These are phyloP conservation scores for Massarina eburnea DNA, from an alignment of 2,329 filamentous ascomycete genomes.

Conservation along the genomic window DNA sequence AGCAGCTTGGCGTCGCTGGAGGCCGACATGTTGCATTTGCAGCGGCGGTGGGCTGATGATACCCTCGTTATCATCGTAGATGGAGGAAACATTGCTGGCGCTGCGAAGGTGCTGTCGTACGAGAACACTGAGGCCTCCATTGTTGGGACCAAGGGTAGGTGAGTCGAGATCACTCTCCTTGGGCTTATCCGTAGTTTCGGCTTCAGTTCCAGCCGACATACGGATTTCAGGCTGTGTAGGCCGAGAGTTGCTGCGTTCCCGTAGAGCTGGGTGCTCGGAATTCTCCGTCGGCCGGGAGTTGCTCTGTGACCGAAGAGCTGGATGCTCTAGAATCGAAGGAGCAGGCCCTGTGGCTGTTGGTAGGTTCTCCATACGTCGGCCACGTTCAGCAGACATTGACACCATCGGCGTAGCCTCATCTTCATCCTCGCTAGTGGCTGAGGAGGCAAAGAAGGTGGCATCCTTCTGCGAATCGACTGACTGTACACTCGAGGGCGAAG, in stretches of 20 bases:
- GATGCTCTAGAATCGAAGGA: constrained; percentile 40
- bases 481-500: constrained; percentile 8
- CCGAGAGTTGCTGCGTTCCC: constrained; percentile 11
- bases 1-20: constrained; percentile 28
- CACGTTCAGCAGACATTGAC: constrained; percentile 21
- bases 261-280: constrained; percentile 13
- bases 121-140: constrained; percentile 72
- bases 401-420: constrained; percentile 17
- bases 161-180: constrained; percentile 61
- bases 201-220: constrained; percentile 13
- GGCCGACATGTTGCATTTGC: constrained; percentile 33
- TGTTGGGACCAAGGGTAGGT: constrained; percentile 72
- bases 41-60: constrained; percentile 50
- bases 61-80: constrained; percentile 55
- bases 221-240: constrained; percentile 3
- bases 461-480: constrained; percentile 19
- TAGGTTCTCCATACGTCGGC: constrained; percentile 36
- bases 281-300: constrained; percentile 23
- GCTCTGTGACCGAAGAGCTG: constrained; percentile 37
- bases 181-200: constrained; percentile 13
- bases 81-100: constrained; percentile 78
- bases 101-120: constrained; percentile 82
- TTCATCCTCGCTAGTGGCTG: constrained; percentile 37
- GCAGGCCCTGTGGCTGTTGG: constrained; percentile 36
- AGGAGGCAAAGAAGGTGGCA: constrained; percentile 34